Percentiles rank a stretch among this genome's conserved stretches.
Evolutionary conservation across 805 yeast genomes (phyloP).

Genomic region (Metschnikowia continentalis): DNA sequence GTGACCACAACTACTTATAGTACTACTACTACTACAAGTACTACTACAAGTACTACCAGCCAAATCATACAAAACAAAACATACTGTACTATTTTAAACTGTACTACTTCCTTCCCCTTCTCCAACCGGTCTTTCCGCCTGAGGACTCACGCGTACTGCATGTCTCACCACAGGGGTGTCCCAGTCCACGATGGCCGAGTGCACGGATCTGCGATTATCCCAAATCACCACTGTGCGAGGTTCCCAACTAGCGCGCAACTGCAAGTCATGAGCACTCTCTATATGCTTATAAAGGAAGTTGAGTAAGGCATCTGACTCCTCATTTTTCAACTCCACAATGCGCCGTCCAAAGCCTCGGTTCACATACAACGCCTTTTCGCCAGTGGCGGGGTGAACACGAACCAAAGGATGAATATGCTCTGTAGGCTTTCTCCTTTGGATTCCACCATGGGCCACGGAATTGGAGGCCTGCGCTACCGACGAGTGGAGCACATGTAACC

Average conservation of each 20-base stretch:
- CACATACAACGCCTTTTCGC: conserved; percentile 28
- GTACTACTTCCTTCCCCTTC: conserved; percentile 7
- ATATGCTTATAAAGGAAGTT: conserved; percentile 30
- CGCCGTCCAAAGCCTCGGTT: conserved; percentile 33
- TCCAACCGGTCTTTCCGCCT: conserved; percentile 37
- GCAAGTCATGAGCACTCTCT: conserved; percentile 32
- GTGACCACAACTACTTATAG: too few species aligned
- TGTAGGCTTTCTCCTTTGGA: conserved; percentile 30
- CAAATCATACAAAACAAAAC: too few species aligned
- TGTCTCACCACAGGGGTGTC: conserved; percentile 33
- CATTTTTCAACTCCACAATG: conserved; percentile 33
- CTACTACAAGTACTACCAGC: too few species aligned
- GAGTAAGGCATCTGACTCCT: conserved; percentile 30
- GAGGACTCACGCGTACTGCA: conserved; percentile 35
- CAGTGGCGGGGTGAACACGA: conserved; percentile 34
- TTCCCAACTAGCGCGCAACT: conserved; percentile 35
- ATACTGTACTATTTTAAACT: too few species aligned
- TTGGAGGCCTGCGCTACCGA: conserved; percentile 30
- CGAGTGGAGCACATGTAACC: conserved; percentile 33
- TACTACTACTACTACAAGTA: too few species aligned
- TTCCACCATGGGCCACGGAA: conserved; percentile 28
- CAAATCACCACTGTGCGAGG: conserved; percentile 34
- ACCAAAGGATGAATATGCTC: conserved; percentile 34
- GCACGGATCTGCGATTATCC: conserved; percentile 34
- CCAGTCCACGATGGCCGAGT: conserved; percentile 35